A percentile compares a stretch with the other conserved stretches of the same genome.
Conservation (phyloP, 805 yeast species). For the Hanseniaspora vineae region DNA sequence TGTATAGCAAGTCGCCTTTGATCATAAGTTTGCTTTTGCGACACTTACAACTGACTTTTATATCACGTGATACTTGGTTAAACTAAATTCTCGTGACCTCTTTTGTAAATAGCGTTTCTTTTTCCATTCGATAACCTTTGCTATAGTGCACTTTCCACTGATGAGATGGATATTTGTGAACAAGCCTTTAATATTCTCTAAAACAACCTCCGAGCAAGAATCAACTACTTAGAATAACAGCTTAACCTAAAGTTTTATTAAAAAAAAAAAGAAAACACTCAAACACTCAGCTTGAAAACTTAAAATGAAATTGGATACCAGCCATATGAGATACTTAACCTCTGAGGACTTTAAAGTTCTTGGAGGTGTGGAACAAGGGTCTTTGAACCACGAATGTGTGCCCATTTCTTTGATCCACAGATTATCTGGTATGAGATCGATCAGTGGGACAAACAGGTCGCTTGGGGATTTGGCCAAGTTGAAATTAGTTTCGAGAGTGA, state of each 20-base stretch:
- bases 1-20: too few relatives aligned
- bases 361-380: conserved; percentile 81
- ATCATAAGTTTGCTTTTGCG: too few relatives aligned
- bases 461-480: conserved; percentile 81
- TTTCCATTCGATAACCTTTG: too few relatives aligned
- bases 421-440: conserved; percentile 62
- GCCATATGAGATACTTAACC: conserved; percentile 87
- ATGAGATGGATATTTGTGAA: not conserved
- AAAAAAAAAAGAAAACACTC: not conserved
- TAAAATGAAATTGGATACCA: conserved; percentile 79
- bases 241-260: too few relatives aligned
- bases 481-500: conserved; percentile 58
- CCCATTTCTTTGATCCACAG: conserved; percentile 78
- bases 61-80: too few relatives aligned
- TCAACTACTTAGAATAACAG: too few relatives aligned
- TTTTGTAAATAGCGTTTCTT: too few relatives aligned
- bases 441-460: conserved; percentile 63
- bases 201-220: too few relatives aligned
- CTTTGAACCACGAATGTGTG: conserved; percentile 87
- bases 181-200: too few relatives aligned
- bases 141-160: too few relatives aligned
- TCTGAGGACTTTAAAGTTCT: conserved; percentile 83
- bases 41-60: too few relatives aligned
- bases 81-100: too few relatives aligned
- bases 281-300: not conserved